A percentile compares a stretch with the other conserved stretches of the same genome.
These are phyloP conservation scores for Schrenkiella parvula DNA, from an alignment of 345 rosid species.

Conservation along the genomic window DNA sequence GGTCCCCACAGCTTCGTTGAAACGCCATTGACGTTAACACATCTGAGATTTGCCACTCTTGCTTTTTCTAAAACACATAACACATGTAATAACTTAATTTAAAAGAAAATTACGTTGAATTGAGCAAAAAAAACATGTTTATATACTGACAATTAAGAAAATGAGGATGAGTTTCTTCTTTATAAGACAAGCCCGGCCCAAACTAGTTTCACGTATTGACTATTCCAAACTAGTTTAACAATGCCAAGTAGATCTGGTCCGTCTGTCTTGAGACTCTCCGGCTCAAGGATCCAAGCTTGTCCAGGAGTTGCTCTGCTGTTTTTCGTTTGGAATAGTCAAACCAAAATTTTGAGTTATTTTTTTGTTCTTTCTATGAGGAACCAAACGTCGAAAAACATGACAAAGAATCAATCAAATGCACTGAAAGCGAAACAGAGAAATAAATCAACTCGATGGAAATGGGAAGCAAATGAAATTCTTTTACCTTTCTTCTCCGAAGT, in stretches of 20 bases:
- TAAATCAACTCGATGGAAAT: not conserved
- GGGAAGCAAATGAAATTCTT: not conserved
- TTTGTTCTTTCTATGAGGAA: not conserved
- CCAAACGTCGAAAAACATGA: constrained; percentile 1
- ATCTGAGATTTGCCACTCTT: constrained; percentile 1
- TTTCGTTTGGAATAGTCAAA: constrained; percentile 13
- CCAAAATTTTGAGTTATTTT: constrained; percentile 1
- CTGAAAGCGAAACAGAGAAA: not conserved
- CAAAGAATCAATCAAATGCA: not conserved
- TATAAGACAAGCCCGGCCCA: not conserved
- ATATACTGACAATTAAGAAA: not conserved
- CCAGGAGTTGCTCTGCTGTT: not conserved
- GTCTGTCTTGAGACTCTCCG: not conserved
- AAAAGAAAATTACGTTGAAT: not conserved
- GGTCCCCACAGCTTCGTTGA: constrained; percentile 20
- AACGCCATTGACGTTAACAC: constrained; percentile 23
- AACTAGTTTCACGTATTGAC: not conserved
- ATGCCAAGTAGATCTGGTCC: no score
- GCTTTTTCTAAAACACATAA: constrained; percentile 3
- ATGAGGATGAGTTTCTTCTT: no score
- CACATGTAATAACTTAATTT: not conserved
- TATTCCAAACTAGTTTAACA: no score
- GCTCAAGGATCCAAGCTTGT: not conserved
- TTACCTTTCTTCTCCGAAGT: not conserved
- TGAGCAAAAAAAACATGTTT: not conserved